Conservation (phyloP, 345 rosid species). For the Citrus sp. region DNA sequence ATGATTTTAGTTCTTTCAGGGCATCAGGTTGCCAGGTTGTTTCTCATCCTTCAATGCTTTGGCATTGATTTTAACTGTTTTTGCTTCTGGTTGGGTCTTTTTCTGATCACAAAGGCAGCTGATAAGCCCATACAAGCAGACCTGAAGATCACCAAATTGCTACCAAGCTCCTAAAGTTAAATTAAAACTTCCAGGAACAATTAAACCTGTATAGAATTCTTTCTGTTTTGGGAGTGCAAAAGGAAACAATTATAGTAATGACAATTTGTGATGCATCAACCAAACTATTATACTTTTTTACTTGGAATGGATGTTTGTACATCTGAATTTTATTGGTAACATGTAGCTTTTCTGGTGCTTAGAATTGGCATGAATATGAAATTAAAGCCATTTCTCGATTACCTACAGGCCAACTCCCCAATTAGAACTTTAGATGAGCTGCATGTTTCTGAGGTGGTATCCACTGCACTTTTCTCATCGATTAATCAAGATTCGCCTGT, state of each 20-base stretch:
- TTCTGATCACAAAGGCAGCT: background rate
- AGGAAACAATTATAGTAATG: background rate
- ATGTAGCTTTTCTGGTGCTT: background rate
- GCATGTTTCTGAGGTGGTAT: slow-evolving; percentile 55
- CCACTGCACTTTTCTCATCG: slow-evolving; percentile 70
- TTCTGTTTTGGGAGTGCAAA: background rate
- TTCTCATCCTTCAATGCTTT: slow-evolving; percentile 1
- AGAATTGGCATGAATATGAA: background rate
- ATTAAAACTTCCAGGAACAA: background rate
- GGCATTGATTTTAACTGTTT: background rate
- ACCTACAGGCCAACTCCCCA: slow-evolving; percentile 76
- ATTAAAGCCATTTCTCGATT: background rate
- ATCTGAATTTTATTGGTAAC: background rate
- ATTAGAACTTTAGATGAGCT: slow-evolving; percentile 75
- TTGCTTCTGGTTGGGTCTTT: background rate
- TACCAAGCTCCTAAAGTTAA: background rate
- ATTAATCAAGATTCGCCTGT: slow-evolving; percentile 23
- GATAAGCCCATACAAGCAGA: background rate
- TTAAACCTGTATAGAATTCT: background rate
- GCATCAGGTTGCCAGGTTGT: slow-evolving; percentile 89
- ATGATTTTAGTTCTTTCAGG: slow-evolving; percentile 96
- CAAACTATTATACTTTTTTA: background rate
- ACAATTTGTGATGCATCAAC: background rate
- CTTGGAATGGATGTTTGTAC: background rate
- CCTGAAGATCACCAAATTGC: background rate